phyloP scores from a whole-genome alignment of 805 yeast genomes.

The Myxozyma nipponensis region DNA sequence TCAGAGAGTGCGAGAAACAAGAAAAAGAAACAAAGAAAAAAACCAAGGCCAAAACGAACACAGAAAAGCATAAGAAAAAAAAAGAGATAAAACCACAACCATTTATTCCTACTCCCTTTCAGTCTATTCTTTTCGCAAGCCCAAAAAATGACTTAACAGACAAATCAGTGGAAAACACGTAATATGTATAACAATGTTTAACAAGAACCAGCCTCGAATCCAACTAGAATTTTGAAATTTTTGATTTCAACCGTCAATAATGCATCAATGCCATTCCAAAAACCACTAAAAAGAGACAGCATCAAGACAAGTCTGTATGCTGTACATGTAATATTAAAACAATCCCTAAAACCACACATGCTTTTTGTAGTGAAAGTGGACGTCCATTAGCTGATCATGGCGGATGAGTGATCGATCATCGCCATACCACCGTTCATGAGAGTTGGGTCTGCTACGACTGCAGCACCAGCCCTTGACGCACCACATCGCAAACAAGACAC shows the following conservation, averaged over 20 bases:
- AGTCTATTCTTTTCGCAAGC: not conserved
- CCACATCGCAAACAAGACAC: slow-evolving; percentile 85
- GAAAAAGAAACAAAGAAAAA: slow-evolving; percentile 6
- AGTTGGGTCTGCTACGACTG: slow-evolving; percentile 31
- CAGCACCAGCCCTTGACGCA: slow-evolving; percentile 50
- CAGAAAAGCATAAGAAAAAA: slow-evolving; percentile 1
- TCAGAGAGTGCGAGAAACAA: too few species aligned
- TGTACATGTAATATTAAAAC: not conserved
- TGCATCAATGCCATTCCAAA: slow-evolving; percentile 1
- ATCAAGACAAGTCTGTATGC: not conserved
- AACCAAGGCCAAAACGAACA: slow-evolving; percentile 2
- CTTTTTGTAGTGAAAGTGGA: too few species aligned
- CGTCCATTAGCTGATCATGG: slow-evolving; percentile 14
- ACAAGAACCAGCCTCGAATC: not conserved
- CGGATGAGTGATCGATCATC: slow-evolving; percentile 18
- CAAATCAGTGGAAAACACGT: not conserved
- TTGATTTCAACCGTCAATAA: not conserved
- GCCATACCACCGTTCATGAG: slow-evolving; percentile 27
- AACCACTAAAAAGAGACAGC: not conserved
- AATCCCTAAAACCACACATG: not conserved
- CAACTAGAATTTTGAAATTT: not conserved
- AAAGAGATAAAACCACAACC: not conserved
- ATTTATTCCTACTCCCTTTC: slow-evolving; percentile 5
- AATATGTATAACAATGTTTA: not conserved
- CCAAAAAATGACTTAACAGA: not conserved